These are phyloP conservation scores for Lentinula guzmanii DNA, from an alignment of 768 basidiomycete genomes.

Conservation along the genomic window DNA sequence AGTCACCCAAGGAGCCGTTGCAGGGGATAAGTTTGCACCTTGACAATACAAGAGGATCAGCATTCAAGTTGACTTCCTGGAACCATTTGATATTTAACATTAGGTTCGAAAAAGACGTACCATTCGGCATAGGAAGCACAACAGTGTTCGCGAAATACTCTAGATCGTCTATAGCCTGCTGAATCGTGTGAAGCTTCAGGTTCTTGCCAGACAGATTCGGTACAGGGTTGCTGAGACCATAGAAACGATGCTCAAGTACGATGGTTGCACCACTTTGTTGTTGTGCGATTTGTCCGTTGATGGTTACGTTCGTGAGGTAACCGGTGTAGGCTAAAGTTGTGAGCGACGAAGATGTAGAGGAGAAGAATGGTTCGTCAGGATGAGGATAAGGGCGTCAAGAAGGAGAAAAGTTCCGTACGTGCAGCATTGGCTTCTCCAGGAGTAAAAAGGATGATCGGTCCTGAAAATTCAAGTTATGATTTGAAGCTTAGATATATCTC, in stretches of 20 bases:
- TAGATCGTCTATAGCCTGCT: conserved; percentile 47
- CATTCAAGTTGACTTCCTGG: not conserved
- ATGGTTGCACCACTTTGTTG: conserved; percentile 35
- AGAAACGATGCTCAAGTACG: conserved; percentile 47
- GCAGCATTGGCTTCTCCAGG: conserved; percentile 27
- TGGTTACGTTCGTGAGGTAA: conserved; percentile 38
- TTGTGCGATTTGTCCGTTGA: conserved; percentile 37
- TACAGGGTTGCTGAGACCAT: conserved; percentile 42
- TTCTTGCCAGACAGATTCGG: conserved; percentile 32
- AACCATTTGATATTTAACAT: not conserved
- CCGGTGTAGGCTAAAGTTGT: conserved; percentile 15
- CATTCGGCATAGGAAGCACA: conserved; percentile 38
- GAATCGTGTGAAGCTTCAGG: conserved; percentile 37
- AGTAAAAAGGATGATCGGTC: conserved; percentile 29
- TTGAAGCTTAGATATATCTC: not conserved
- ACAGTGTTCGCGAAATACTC: conserved; percentile 44
- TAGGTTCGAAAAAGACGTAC: conserved; percentile 25
- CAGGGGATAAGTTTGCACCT: conserved; percentile 14
- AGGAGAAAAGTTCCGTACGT: conserved; percentile 12
- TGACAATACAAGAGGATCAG: not conserved
- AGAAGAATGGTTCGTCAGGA: not conserved
- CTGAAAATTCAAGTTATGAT: conserved; percentile 10
- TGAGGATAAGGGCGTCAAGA: not conserved
- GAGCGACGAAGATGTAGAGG: conserved; percentile 5
- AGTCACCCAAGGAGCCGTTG: conserved; percentile 32